These are phyloP conservation scores for Pythium rhizo-oryzae DNA, from an alignment of 352 stramenopile genomes.

Conservation along the genomic window DNA sequence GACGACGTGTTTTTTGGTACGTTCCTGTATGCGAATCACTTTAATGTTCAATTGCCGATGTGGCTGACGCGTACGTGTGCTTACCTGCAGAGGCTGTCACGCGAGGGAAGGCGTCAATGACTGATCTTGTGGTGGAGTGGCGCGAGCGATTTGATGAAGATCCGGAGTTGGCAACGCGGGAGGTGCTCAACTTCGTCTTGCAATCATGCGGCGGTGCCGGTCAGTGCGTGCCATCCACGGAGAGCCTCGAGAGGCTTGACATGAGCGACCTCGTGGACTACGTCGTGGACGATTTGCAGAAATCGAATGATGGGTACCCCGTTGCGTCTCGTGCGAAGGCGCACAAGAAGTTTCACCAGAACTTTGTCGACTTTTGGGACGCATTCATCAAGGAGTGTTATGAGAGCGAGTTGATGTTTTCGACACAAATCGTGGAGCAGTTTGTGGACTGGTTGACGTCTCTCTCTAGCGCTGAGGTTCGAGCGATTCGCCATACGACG, in stretches of 20 bases:
- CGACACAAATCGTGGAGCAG: slow-evolving; percentile 55
- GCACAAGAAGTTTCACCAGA: slow-evolving; percentile 63
- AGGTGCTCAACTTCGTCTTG: slow-evolving; percentile 82
- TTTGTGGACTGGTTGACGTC: slow-evolving; percentile 84
- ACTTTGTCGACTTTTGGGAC: slow-evolving; percentile 81
- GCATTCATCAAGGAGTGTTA: slow-evolving; percentile 76
- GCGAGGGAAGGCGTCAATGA: slow-evolving; percentile 51
- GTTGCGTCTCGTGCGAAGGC: slow-evolving; percentile 61
- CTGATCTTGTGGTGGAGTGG: slow-evolving; percentile 65
- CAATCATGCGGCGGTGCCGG: slow-evolving; percentile 64
- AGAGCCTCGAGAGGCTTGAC: slow-evolving; percentile 68
- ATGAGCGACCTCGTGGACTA: slow-evolving; percentile 74
- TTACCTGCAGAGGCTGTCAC: slow-evolving; percentile 54
- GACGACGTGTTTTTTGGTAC: slow-evolving; percentile 34
- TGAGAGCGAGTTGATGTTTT: slow-evolving; percentile 84
- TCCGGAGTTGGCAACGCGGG: slow-evolving; percentile 49
- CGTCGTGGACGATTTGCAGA: slow-evolving; percentile 65
- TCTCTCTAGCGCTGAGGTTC: slow-evolving; percentile 84
- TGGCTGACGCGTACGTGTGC: background rate
- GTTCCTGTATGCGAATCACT: background rate
- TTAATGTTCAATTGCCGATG: background rate
- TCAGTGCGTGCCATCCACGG: slow-evolving; percentile 51
- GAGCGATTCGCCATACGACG: slow-evolving; percentile 77
- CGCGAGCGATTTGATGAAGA: slow-evolving; percentile 71
- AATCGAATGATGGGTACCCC: slow-evolving; percentile 63